These are phyloP conservation scores for Sporothrix variecibatus DNA, from an alignment of 2,329 filamentous ascomycete species.

Conservation along the genomic window DNA sequence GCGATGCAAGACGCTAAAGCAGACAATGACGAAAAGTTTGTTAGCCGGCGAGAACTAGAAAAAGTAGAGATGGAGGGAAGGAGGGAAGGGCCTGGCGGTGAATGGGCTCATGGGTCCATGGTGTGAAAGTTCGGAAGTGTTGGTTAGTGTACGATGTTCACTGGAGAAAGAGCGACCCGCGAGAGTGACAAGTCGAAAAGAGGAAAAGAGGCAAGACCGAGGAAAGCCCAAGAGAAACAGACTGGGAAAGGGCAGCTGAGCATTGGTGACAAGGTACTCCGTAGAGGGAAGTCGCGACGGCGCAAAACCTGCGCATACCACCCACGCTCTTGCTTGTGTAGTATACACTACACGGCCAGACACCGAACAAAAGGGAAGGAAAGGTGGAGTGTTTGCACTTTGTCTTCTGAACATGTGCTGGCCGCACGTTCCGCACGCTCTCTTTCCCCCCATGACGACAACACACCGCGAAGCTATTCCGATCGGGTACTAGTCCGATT, in stretches of 20 bases:
- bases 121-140: neutral
- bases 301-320: neutral
- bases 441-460: slow-evolving; percentile 18
- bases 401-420: slow-evolving; percentile 1
- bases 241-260: neutral
- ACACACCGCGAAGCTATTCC: neutral
- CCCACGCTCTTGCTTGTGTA: neutral
- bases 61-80: neutral
- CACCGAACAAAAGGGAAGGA: neutral
- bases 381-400: neutral
- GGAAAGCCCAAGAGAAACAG: neutral
- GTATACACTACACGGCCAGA: neutral
- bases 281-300: neutral
- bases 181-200: neutral
- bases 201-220: neutral
- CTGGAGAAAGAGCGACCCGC: neutral
- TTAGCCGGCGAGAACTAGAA: slow-evolving; percentile 3
- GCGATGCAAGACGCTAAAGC: neutral
- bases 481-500: slow-evolving; percentile 10
- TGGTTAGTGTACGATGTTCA: neutral
- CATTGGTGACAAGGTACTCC: neutral
- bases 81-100: neutral
- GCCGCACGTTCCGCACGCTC: neutral
- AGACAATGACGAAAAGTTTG: neutral
- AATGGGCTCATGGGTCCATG: neutral